Evolutionary conservation across 83 land plant genomes (phyloP), one percentile per base, ranked within the genome.

Genomic region (Picea abies): DNA sequence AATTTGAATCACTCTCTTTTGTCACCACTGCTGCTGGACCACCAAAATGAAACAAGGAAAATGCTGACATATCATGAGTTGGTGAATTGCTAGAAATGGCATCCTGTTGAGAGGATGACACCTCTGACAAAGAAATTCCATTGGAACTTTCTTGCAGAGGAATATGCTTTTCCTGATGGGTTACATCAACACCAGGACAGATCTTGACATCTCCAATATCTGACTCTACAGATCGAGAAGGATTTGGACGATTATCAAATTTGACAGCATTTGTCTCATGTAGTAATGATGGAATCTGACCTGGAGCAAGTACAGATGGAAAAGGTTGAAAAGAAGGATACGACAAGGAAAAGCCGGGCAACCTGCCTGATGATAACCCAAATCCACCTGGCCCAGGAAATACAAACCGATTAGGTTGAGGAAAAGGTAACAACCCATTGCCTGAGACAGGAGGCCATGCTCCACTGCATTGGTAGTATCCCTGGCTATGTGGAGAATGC

Each of bases 41-140:
- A 39, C 92, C 94, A 86, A 89, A 93, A 86, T 93, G 93, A 76
- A 93, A 93, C 75, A 93, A 70, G 17, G 95, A 93, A 79, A 93
- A 93, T 58, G 84, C 56, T 4, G 72, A 47, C 60, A 78, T 67
- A n/a, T 65, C 81, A 63, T 49, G 22, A 49, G 70, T 77, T 85
- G 39, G 64, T 35, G 84, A 63, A 16, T 66, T 75, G 29, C 19
- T 81, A 47, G 58, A 71, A 7, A 64, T 82, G 19, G 22, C 83
- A 77, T 81, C 80, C 23, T 80, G 82, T 19, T 37, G 58, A 65
- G 49, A 20, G n/a, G 52, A 65, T n/a, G 56, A 20, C n/a, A 39
- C 56, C 73, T 80, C 82, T 41, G 82, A 23, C 37, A 25, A 37
- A 80, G 72, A 22, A 15, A 22, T 3, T 37, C 82, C 32, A 80